A percentile compares a stretch with the other conserved stretches of the same genome.
Evolutionary conservation across 768 basidiomycete species (phyloP).

Genomic region (Rhodotorula graminis): DNA sequence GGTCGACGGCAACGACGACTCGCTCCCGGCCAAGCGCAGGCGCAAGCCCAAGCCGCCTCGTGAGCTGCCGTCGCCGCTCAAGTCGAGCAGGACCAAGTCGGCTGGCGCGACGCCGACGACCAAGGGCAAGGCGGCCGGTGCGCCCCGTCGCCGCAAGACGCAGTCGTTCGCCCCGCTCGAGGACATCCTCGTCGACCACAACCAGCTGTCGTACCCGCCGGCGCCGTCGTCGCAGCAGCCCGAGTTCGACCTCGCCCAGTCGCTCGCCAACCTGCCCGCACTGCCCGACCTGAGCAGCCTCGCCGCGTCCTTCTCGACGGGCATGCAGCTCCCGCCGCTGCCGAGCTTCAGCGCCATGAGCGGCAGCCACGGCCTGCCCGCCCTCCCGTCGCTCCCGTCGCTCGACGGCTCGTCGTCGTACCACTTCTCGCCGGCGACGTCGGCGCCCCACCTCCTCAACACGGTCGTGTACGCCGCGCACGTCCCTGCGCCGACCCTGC

Average conservation of each 20-base stretch:
- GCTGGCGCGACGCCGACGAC: not conserved
- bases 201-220: not conserved
- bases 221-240: not conserved
- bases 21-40: conserved; percentile 5
- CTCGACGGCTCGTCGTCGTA: not conserved
- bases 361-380: not conserved
- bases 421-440: not conserved
- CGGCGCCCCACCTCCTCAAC: not conserved
- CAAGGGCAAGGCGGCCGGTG: not conserved
- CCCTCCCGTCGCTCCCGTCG: conserved; percentile 4
- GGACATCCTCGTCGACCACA: not conserved
- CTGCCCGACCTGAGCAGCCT: not conserved
- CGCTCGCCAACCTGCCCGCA: not conserved
- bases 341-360: not conserved
- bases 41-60: conserved; percentile 11
- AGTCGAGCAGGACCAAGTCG: not conserved
- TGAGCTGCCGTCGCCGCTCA: not conserved
- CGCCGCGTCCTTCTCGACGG: not conserved
- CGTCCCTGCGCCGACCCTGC: not conserved
- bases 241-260: not conserved
- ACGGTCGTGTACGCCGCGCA: not conserved
- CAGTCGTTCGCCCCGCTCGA: conserved; percentile 3
- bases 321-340: not conserved
- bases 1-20: not conserved
- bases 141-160: conserved; percentile 13